A percentile compares a stretch with the other conserved stretches of the same genome.
phyloP scores from a whole-genome alignment of 163 green algal genomes.

The Trebouxia gelatinosa region DNA sequence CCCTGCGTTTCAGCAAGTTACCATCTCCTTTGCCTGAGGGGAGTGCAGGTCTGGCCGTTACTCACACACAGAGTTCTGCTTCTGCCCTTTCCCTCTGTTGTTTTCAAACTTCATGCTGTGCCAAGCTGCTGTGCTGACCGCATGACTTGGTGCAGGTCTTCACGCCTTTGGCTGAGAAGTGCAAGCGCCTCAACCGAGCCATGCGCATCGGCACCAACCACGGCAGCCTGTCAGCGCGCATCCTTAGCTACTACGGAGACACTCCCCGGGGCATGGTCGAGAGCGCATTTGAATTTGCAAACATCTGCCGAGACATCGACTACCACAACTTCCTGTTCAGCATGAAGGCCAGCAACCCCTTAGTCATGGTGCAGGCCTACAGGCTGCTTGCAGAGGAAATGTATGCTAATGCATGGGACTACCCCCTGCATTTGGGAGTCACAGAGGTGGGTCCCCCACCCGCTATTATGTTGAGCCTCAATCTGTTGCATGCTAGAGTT shows the following conservation, averaged over 20 bases:
- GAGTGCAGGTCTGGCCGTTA: too few species aligned
- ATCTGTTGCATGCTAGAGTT: not conserved
- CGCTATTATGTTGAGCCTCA: not conserved
- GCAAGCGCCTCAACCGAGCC: conserved; percentile 89
- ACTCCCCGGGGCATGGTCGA: conserved; percentile 93
- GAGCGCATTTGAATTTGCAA: conserved; percentile 97
- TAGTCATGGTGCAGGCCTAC: conserved; percentile 97
- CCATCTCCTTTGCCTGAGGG: too few species aligned
- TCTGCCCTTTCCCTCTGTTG: too few species aligned
- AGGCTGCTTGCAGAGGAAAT: conserved; percentile 88
- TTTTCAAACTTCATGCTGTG: too few species aligned
- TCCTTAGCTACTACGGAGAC: conserved; percentile 96
- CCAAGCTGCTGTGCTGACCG: too few species aligned
- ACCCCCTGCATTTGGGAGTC: conserved; percentile 97
- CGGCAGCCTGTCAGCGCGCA: conserved; percentile 93
- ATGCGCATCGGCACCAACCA: conserved; percentile 99
- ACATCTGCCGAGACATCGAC: conserved; percentile 95
- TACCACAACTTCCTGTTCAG: conserved; percentile 99
- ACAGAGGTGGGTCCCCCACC: conserved; percentile 54
- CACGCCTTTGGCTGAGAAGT: conserved; percentile 95
- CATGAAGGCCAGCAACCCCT: conserved; percentile 98
- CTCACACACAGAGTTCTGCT: too few species aligned
- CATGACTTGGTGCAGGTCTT: conserved; percentile 70
- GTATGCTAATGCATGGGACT: conserved; percentile 94
- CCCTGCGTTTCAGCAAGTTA: too few species aligned